Base-by-base conservation (phyloP, 768 basidiomycete species). In the Rhodocollybia butyracea region DNA sequence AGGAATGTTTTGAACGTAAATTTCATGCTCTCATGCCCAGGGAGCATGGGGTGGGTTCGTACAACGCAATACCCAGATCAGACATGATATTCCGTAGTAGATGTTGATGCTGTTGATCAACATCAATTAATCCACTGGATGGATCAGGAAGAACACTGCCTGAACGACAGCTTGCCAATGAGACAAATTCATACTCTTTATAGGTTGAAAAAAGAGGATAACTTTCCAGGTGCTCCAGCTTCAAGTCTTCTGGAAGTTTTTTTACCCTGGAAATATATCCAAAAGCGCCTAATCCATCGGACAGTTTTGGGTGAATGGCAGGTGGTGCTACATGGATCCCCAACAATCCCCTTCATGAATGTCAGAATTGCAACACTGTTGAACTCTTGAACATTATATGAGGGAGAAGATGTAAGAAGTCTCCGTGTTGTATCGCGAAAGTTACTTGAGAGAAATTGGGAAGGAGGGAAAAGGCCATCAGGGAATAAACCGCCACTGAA, bases 211-310 rank as follows among this genome's bases (percentile, higher is more conserved):
- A 58, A 3, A 63, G 52, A 8, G 62, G 57, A 22, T 61, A 27
- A 1, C 38, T 22, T 24, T 55, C 41, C 12, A 63, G 22, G 12
- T 45, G 36, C 12, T 34, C 4, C 2, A 56, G 41, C 11, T 51
- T 26, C 22, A 57, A 50, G 7, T 54, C n/a, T n/a, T n/a, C 56
- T 10, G 60, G 57, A 6, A 61, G 52, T 24, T 21, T 6, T 10
- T 2, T 26, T 8, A n/a, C 26, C n/a, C 10, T 41, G 26, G 19
- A 55, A 61, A 3, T 3, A 26, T 22, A 56, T 43, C 62, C 62
- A 63, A 42, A 63, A 63, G 8, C 27, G 30, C 13, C 12, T 8
- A 8, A 63, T 61, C 62, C 60, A 61, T 34, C 22, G 30, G 38
- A 38, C 17, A n/a, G 27, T 32, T 41, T 57, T 48, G 5, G 6